These are phyloP conservation scores for Arabidopsis suecica DNA, from an alignment of 345 rosid genomes.

Conservation along the genomic window DNA sequence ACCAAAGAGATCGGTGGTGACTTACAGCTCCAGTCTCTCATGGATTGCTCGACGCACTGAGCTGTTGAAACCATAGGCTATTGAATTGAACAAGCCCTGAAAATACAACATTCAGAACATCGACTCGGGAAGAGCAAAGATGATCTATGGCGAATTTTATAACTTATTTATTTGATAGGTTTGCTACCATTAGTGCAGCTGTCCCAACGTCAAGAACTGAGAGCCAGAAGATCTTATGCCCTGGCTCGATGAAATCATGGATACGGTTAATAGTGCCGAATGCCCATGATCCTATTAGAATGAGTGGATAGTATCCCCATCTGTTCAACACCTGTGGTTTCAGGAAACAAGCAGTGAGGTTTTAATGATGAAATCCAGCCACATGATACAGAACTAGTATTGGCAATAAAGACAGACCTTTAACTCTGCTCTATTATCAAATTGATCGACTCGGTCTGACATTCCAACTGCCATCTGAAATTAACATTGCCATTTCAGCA, in stretches of 20 bases:
- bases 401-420: constrained; percentile 57
- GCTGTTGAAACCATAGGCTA: constrained; percentile 93
- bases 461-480: constrained; percentile 95
- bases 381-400: background rate
- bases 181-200: constrained; percentile 86
- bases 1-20: constrained; percentile 24
- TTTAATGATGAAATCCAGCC: background rate
- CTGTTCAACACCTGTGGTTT: constrained; percentile 73
- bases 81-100: constrained; percentile 93
- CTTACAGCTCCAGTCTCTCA: constrained; percentile 92
- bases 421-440: constrained; percentile 68
- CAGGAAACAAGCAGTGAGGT: constrained; percentile 18
- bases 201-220: constrained; percentile 91
- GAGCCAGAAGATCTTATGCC: constrained; percentile 89
- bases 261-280: constrained; percentile 86
- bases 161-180: constrained; percentile 21
- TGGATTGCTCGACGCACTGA: constrained; percentile 82
- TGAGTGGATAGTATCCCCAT: constrained; percentile 98
- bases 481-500: constrained; percentile 30
- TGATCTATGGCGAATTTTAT: constrained; percentile 2
- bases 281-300: constrained; percentile 95
- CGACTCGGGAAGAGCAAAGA: constrained; percentile 10
- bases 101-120: constrained; percentile 17
- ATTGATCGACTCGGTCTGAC: constrained; percentile 73
- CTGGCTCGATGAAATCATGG: constrained; percentile 84